Base-by-base conservation (phyloP, 2,329 filamentous ascomycete species). In the Botryosphaeria dothidea region DNA sequence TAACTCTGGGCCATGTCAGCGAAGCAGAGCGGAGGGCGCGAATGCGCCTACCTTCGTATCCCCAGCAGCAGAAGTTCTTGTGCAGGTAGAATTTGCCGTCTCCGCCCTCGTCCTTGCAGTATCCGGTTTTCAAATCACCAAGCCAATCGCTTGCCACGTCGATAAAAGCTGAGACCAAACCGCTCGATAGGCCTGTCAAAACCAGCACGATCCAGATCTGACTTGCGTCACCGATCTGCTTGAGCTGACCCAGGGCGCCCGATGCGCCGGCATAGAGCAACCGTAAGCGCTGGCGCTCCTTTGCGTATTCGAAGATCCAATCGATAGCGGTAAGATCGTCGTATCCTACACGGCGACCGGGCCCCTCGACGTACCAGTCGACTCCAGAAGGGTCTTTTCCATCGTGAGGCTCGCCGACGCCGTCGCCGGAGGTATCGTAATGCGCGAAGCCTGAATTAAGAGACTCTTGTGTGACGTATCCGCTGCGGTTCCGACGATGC, bases 221-320 rank as follows among this genome's bases (percentile, higher is more conserved):
- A 74, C 92, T 93, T 4, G 89, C 89, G 77, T 99, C 95, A 17
- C 92, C 82, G 25, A 96, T 80, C 69, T 90, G 88, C 67, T 86
- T 88, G 62, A 90, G 72, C 71, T 92, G 88, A 13, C 93, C 92
- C 21, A 93, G 66, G 4, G 97, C 70, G 0, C 93, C 92, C 11
- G 45, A 46, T 7, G 88, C 85, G 71, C 85, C 87, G 0, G 90
- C 86, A 64, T 88, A 86, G 21, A 99, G 82, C 31, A 90, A 86
- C n/a, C 92, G 87, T 72, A 96, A 81, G 25, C 95, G 88, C 77
- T 96, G 92, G 21, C 95, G 88, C 80, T 99, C 95, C 77, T 97
- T 97, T 61, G 92, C 95, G 75, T 98, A 97, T 78, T 99, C 95
- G 72, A 97, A 98, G 74, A 98, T 98, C 95, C 95, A 99, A 81